phyloP scores from a whole-genome alignment of 75 land plant species.

The Isoetes taiwanensis region DNA sequence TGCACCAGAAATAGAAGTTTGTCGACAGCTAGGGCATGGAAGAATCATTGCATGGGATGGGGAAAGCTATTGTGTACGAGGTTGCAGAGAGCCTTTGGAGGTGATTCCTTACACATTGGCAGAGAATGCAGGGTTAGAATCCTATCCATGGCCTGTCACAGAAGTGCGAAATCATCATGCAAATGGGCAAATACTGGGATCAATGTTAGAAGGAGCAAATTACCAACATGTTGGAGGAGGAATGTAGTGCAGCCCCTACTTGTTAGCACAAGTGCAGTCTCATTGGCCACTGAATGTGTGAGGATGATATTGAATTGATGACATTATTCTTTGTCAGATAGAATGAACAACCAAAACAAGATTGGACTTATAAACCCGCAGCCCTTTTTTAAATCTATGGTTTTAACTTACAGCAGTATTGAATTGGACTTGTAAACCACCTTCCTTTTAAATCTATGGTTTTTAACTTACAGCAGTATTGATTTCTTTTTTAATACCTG shows the following conservation, averaged over 20 bases:
- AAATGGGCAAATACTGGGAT: slow-evolving; percentile 85
- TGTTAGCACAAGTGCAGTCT: slow-evolving; percentile 83
- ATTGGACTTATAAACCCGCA: too few relatives aligned
- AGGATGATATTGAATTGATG: slow-evolving; percentile 97
- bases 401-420: too few relatives aligned
- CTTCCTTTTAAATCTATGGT: too few relatives aligned
- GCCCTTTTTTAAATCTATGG: too few relatives aligned
- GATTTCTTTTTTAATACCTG: too few relatives aligned
- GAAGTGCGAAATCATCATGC: slow-evolving; percentile 91
- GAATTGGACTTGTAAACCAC: too few relatives aligned
- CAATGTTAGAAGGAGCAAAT: slow-evolving; percentile 93
- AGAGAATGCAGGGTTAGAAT: slow-evolving; percentile 92
- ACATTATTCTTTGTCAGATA: slow-evolving; percentile 47
- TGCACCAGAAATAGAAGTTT: slow-evolving; percentile 90
- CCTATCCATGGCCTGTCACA: slow-evolving; percentile 67
- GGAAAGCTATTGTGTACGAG: slow-evolving; percentile 77
- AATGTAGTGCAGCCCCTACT: slow-evolving; percentile 97
- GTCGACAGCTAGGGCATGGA: slow-evolving; percentile 84
- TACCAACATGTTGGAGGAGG: slow-evolving; percentile 89
- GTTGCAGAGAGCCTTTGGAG: slow-evolving; percentile 88
- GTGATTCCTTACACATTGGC: slow-evolving; percentile 82
- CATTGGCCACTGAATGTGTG: slow-evolving; percentile 88
- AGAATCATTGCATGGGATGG: slow-evolving; percentile 84
- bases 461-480: too few relatives aligned
- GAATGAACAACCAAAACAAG: too few relatives aligned